Percentiles rank a stretch among this genome's conserved stretches.
Evolutionary conservation across 2,329 filamentous ascomycete genomes (phyloP).

Genomic region (Mycosphaerella arachidis): DNA sequence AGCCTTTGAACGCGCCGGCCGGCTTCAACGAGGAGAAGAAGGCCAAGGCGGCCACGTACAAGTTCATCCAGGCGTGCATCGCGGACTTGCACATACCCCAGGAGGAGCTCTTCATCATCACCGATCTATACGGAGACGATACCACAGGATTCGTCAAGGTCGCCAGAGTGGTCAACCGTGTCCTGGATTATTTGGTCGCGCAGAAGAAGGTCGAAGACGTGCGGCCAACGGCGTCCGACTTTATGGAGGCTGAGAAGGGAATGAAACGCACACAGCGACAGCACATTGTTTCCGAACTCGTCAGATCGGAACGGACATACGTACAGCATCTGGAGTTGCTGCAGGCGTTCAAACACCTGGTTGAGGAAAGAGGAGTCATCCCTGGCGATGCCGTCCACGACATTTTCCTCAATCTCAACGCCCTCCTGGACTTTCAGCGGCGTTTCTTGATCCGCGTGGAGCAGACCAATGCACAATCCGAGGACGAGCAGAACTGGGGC

Average conservation of each 20-base stretch:
- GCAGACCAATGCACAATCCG: slow-evolving; percentile 81
- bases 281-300: slow-evolving; percentile 84
- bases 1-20: slow-evolving; percentile 51
- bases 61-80: slow-evolving; percentile 86
- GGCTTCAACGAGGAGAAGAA: slow-evolving; percentile 64
- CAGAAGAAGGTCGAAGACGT: slow-evolving; percentile 65
- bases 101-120: slow-evolving; percentile 84
- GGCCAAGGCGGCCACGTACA: slow-evolving; percentile 83
- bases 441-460: slow-evolving; percentile 93
- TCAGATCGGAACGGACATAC: slow-evolving; percentile 95
- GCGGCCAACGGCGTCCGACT: slow-evolving; percentile 51
- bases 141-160: slow-evolving; percentile 98
- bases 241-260: slow-evolving; percentile 42
- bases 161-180: slow-evolving; percentile 84
- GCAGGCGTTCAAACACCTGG: slow-evolving; percentile 81
- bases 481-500: slow-evolving; percentile 84
- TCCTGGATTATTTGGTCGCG: slow-evolving; percentile 79
- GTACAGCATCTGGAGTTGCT: slow-evolving; percentile 94
- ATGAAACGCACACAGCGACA: slow-evolving; percentile 67
- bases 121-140: slow-evolving; percentile 86
- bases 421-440: slow-evolving; percentile 90
- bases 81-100: slow-evolving; percentile 74
- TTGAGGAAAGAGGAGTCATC: slow-evolving; percentile 83
- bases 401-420: slow-evolving; percentile 95
- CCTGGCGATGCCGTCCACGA: slow-evolving; percentile 87